phyloP scores from a whole-genome alignment of 176 grass and related monocot species.

The Cocos nucifera region DNA sequence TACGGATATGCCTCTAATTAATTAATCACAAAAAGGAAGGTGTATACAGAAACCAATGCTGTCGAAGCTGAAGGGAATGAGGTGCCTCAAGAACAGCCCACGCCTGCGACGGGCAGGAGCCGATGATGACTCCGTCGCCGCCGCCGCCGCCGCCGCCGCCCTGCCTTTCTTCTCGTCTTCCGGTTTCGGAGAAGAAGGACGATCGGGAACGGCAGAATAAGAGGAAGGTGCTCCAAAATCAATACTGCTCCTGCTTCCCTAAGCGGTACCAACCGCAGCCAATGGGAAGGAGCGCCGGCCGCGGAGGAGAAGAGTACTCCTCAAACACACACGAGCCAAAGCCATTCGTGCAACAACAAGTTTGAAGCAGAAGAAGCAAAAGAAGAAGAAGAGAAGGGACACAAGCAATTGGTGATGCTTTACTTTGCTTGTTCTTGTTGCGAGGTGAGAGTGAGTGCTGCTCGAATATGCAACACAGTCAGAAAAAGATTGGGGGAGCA shows the following conservation, averaged over 20 bases:
- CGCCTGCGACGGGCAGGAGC: conserved; percentile 6
- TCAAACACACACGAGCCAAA: conserved; percentile 27
- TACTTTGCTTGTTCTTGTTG: background rate
- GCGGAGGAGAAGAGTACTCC: background rate
- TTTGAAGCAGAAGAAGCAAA: too few species aligned
- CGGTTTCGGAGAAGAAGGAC: too few species aligned
- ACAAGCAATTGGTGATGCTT: too few species aligned
- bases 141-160: conserved; percentile 27
- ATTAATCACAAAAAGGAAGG: too few species aligned
- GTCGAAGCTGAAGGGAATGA: conserved; percentile 28
- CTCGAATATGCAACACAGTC: too few species aligned
- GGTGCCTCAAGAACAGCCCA: conserved; percentile 26
- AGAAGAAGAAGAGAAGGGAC: too few species aligned
- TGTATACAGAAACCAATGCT: background rate
- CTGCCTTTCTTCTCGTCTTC: background rate
- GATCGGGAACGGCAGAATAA: too few species aligned
- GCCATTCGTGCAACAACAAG: conserved; percentile 14
- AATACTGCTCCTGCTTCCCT: background rate
- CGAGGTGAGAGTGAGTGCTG: background rate
- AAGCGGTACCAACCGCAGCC: background rate
- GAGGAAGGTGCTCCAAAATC: too few species aligned
- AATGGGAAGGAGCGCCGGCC: conserved; percentile 2
- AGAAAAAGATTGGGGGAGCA: conserved; percentile 1
- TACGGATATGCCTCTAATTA: too few species aligned
- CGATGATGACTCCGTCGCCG: background rate